Evolutionary conservation across 176 grass and related monocot genomes (phyloP).

Genomic region (Olyra latifolia): DNA sequence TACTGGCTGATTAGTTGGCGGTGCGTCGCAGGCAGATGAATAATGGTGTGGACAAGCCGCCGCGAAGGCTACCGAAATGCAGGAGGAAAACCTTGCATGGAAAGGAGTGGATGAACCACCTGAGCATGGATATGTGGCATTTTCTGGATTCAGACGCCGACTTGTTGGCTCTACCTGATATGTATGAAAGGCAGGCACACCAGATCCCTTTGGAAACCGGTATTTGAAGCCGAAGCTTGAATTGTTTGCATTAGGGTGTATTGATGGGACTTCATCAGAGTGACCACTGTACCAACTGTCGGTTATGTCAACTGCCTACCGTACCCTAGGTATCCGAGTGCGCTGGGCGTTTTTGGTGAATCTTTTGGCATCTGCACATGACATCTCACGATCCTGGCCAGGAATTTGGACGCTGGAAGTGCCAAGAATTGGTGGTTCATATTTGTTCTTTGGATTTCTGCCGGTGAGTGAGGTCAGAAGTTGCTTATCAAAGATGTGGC

Average conservation of each 20-base stretch:
- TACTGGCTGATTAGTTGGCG: conserved; percentile 6
- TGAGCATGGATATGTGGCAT: conserved; percentile 15
- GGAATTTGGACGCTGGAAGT: background rate
- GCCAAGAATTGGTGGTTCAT: background rate
- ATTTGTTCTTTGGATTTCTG: background rate
- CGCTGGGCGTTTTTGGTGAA: background rate
- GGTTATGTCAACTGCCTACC: background rate
- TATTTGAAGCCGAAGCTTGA: conserved; percentile 6
- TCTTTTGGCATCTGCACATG: conserved; percentile 2
- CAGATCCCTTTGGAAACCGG: background rate
- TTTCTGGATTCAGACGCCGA: conserved; percentile 23
- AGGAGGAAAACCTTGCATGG: conserved; percentile 2
- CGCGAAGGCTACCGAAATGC: background rate
- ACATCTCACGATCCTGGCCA: background rate
- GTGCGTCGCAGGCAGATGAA: background rate
- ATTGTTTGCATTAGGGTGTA: conserved; percentile 21
- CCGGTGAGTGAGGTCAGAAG: background rate
- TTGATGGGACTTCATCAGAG: background rate
- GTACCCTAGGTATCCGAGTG: background rate
- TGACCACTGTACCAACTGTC: background rate
- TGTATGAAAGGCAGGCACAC: background rate
- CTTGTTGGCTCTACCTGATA: background rate
- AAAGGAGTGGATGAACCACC: conserved; percentile 1
- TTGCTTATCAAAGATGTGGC: background rate
- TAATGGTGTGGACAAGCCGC: background rate